Percentiles rank a stretch among this genome's conserved stretches.
Evolutionary conservation across 352 stramenopile genomes (phyloP).

Genomic region (Globisporangium alternatum): DNA sequence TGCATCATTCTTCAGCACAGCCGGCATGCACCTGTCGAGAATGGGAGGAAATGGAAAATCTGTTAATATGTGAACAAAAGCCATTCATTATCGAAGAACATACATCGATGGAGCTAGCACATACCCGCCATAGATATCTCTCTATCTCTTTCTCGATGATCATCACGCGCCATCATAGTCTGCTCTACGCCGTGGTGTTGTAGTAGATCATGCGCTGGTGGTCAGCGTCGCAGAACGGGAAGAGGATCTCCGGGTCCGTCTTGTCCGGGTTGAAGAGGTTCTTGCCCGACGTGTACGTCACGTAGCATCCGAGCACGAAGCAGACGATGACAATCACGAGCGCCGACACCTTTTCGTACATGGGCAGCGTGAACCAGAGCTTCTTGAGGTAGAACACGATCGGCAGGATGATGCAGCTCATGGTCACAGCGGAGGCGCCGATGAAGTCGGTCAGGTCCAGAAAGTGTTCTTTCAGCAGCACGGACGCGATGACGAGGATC

Average conservation of each 20-base stretch:
- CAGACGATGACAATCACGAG: constrained; percentile 21
- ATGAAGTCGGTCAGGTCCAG: constrained; percentile 26
- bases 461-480: constrained; percentile 22
- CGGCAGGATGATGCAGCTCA: constrained; percentile 30
- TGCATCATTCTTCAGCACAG: no score
- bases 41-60: no score
- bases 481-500: constrained; percentile 18
- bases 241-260: constrained; percentile 11
- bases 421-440: constrained; percentile 21
- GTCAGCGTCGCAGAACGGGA: constrained; percentile 16
- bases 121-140: no score
- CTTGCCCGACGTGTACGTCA: constrained; percentile 23
- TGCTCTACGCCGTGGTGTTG: constrained; percentile 8
- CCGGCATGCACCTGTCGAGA: no score
- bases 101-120: background rate
- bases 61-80: no score
- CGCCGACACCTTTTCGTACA: constrained; percentile 23
- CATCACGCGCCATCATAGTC: no score
- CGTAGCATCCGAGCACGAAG: constrained; percentile 22
- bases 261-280: constrained; percentile 22
- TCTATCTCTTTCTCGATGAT: background rate
- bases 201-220: constrained; percentile 19
- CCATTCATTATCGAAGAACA: no score
- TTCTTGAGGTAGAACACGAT: constrained; percentile 24
- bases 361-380: constrained; percentile 19